These are phyloP conservation scores for Ettlia oleoabundans DNA, from an alignment of 139 green algal genomes.

Conservation along the genomic window DNA sequence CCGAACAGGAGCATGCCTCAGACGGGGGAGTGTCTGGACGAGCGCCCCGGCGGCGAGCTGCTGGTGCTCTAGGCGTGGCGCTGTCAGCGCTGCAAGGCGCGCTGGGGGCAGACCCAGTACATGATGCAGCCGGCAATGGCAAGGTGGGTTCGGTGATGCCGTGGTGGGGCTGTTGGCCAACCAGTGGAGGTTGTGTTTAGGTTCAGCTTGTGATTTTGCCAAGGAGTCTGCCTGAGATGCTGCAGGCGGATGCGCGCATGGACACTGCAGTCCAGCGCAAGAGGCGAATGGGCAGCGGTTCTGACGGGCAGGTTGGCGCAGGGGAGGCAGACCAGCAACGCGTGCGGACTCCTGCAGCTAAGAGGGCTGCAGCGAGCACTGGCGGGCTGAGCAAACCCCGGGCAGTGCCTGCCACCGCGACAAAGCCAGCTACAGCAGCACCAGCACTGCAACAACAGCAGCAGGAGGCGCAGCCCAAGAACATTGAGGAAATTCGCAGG, in stretches of 20 bases:
- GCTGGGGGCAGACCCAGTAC: background rate
- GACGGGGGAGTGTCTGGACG: background rate
- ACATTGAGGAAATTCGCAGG: constrained; percentile 35
- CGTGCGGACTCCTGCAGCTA: background rate
- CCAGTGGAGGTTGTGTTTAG: too few species aligned
- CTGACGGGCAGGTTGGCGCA: background rate
- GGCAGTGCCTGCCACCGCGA: background rate
- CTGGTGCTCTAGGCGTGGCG: constrained; percentile 2
- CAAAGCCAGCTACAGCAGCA: background rate
- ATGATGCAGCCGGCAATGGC: background rate
- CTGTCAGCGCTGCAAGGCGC: background rate
- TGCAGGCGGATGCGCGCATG: too few species aligned
- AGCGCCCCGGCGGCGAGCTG: background rate
- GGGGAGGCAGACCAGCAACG: background rate
- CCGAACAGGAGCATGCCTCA: background rate
- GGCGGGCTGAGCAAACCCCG: background rate
- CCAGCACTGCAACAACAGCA: background rate
- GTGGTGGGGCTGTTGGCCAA: background rate
- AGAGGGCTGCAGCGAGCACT: background rate
- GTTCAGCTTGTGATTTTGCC: too few species aligned
- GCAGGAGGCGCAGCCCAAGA: constrained; percentile 22
- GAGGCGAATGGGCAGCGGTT: constrained; percentile 4
- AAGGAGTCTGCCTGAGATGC: too few species aligned
- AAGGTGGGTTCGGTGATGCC: constrained; percentile 1
- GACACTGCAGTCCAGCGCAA: constrained; percentile 26